These are phyloP conservation scores for Termitomyces bulborhizus DNA, from an alignment of 768 basidiomycete genomes.

Conservation along the genomic window DNA sequence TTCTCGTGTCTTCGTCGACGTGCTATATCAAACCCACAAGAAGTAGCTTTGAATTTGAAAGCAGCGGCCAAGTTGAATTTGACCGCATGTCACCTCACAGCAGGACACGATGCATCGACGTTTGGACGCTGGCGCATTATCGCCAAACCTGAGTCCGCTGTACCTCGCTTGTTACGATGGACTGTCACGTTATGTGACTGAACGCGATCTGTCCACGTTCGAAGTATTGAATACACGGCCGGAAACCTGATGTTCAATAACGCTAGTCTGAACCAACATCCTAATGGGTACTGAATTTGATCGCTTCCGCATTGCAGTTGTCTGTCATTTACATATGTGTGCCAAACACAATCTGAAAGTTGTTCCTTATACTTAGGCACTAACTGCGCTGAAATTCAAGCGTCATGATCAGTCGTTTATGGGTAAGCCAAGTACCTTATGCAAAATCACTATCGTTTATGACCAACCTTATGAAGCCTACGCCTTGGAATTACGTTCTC, in stretches of 20 bases:
- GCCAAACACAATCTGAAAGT: not conserved
- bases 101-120: too few relatives aligned
- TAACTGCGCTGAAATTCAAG: constrained; percentile 39
- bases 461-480: constrained; percentile 28
- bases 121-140: too few relatives aligned
- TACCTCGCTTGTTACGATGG: not conserved
- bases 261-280: not conserved
- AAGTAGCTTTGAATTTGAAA: too few relatives aligned
- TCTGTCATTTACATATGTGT: constrained; percentile 16
- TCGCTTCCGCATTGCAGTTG: constrained; percentile 36
- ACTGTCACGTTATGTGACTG: not conserved
- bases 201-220: too few relatives aligned
- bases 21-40: too few relatives aligned
- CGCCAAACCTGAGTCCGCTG: too few relatives aligned
- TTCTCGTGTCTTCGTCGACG: too few relatives aligned
- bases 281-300: constrained; percentile 18
- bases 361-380: constrained; percentile 26
- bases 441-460: not conserved
- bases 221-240: not conserved
- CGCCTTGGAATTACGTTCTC: constrained; percentile 32
- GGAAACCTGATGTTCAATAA: not conserved
- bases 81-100: too few relatives aligned
- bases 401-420: constrained; percentile 32
- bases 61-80: too few relatives aligned
- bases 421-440: constrained; percentile 23